These are phyloP conservation scores for Dothistroma pini DNA, from an alignment of 2,329 filamentous ascomycete species.

Conservation along the genomic window DNA sequence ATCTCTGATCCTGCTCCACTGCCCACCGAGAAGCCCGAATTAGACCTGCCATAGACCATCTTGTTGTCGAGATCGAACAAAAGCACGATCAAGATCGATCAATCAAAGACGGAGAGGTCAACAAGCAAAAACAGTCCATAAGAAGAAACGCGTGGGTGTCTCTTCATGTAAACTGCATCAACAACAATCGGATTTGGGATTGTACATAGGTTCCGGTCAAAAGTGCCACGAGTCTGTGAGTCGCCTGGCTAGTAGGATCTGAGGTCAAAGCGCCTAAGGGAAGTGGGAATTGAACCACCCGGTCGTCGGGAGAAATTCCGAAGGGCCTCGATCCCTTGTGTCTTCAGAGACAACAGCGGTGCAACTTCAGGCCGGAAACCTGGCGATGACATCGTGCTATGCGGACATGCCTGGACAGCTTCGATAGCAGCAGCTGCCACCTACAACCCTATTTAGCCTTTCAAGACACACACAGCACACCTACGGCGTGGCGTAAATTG, in stretches of 20 bases:
- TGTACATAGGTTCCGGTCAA: neutral
- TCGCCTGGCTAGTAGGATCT: neutral
- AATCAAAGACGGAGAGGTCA: neutral
- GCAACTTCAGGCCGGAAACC: neutral
- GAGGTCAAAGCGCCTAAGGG: neutral
- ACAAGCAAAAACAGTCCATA: neutral
- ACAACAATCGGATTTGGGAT: constrained; percentile 4
- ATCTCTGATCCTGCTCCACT: constrained; percentile 22
- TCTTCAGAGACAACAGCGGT: neutral
- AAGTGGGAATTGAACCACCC: neutral
- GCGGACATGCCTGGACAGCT: neutral
- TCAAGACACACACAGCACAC: neutral
- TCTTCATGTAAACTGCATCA: neutral
- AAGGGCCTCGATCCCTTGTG: neutral
- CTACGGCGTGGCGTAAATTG: neutral
- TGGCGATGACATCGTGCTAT: neutral
- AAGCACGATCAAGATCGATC: constrained; percentile 4
- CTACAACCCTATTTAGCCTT: neutral
- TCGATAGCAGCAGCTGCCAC: neutral
- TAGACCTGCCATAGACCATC: constrained; percentile 9
- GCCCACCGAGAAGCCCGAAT: constrained; percentile 10
- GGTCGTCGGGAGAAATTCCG: neutral
- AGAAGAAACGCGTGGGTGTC: neutral
- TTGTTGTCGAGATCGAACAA: constrained; percentile 1
- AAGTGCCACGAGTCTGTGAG: constrained; percentile 3